Evolutionary conservation across 78 protist species (phyloP).

Genomic region (Dictyostelium discoideum): dicty_2.7 NC_007089.4:3220501-3221000

Average conservation of each 20-base stretch:
- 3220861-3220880: not conserved
- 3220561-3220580: not conserved
- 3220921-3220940: not conserved
- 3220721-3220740: not conserved
- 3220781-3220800: not conserved
- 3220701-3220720: not conserved
- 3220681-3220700: not conserved
- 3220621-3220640: not conserved
- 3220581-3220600: not conserved
- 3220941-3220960: not conserved
- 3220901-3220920: not conserved
- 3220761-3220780: not conserved
- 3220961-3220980: not conserved
- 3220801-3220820: not conserved
- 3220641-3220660: too few species aligned
- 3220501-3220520: not conserved
- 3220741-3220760: too few species aligned
- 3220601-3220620: too few species aligned
- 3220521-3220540: not conserved
- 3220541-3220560: not conserved
- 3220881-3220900: not conserved
- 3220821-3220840: not conserved
- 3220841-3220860: not conserved
- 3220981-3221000: not conserved
- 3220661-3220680: not conserved